Evolutionary conservation across 2,329 filamentous ascomycete genomes (phyloP).

Genomic region (Hypoxylon sp.): DNA sequence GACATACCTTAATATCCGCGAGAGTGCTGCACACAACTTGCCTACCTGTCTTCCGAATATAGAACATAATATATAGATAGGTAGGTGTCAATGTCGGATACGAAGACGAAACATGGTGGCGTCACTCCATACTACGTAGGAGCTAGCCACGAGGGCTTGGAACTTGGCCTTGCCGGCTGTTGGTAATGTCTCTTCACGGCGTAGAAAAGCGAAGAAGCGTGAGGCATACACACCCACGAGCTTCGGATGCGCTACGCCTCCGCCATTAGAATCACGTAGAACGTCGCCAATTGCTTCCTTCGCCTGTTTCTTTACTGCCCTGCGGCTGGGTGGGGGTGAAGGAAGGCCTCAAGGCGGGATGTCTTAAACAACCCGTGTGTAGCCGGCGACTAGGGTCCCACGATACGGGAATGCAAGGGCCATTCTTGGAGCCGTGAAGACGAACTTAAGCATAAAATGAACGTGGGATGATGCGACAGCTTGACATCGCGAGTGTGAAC

Average conservation of each 20-base stretch:
- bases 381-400: constrained; percentile 31
- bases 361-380: constrained; percentile 28
- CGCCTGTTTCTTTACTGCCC: not conserved
- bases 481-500: constrained; percentile 23
- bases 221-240: not conserved
- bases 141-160: not conserved
- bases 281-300: not conserved
- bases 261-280: constrained; percentile 8
- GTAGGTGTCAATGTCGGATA: constrained; percentile 10
- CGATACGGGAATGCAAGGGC: constrained; percentile 42
- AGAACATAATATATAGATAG: constrained; percentile 7
- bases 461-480: constrained; percentile 35
- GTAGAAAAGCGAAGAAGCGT: not conserved
- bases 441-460: constrained; percentile 39
- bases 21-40: constrained; percentile 18
- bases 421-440: constrained; percentile 32
- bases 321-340: not conserved
- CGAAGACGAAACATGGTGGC: constrained; percentile 12
- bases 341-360: not conserved
- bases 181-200: constrained; percentile 13
- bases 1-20: not conserved
- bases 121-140: not conserved
- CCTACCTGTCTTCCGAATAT: not conserved
- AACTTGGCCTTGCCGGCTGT: constrained; percentile 8
- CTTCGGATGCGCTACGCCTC: not conserved